Evolutionary conservation across 140 eudicot species (phyloP).

Genomic region (Stevia rebaudiana): DNA sequence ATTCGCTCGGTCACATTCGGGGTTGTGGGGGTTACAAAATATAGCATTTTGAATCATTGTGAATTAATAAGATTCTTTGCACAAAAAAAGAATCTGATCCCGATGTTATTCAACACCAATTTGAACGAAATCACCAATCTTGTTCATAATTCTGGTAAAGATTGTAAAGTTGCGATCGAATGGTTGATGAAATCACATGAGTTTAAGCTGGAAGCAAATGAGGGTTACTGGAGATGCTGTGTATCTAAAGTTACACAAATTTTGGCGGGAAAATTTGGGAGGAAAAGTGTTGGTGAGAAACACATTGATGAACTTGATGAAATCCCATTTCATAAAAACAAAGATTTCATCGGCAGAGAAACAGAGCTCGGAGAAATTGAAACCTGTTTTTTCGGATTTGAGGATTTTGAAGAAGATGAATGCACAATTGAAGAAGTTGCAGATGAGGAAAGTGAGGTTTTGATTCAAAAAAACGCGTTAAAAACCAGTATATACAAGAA

Average conservation of each 20-base stretch:
- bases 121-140: conserved; percentile 33
- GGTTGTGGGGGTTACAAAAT: conserved; percentile 51
- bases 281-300: conserved; percentile 55
- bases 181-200: conserved; percentile 54
- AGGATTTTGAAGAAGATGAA: conserved; percentile 44
- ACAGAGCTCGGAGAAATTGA: conserved; percentile 61
- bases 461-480: conserved; percentile 33
- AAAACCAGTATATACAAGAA: conserved; percentile 54
- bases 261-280: conserved; percentile 62
- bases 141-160: conserved; percentile 40
- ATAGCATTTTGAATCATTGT: conserved; percentile 46
- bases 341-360: conserved; percentile 63
- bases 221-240: conserved; percentile 77
- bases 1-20: conserved; percentile 72
- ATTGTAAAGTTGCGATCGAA: conserved; percentile 60
- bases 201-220: conserved; percentile 53
- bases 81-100: conserved; percentile 77
- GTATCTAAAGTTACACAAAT: conserved; percentile 48
- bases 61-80: conserved; percentile 78
- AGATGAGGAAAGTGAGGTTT: conserved; percentile 50
- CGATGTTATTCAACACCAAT: conserved; percentile 59
- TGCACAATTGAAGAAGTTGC: conserved; percentile 43
- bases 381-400: conserved; percentile 45
- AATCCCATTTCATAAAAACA: conserved; percentile 58
- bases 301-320: conserved; percentile 46